Base-by-base conservation (phyloP, 2,329 filamentous ascomycete genomes). In the Monosporascus sp. region DNA sequence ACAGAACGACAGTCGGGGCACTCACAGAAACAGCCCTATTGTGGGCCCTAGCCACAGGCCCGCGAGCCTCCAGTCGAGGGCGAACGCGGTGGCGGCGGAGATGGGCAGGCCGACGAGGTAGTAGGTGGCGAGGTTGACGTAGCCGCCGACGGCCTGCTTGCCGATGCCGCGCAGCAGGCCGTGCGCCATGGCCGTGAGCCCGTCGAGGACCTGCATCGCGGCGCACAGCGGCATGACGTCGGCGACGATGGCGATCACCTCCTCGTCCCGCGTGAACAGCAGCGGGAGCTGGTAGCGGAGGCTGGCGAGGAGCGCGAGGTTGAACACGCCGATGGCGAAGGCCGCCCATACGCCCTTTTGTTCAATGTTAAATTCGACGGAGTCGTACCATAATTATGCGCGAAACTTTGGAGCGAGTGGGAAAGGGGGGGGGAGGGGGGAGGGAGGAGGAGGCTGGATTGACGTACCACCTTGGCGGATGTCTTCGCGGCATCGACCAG, bases 171-270 rank as follows among this genome's bases (percentile, higher is more conserved):
- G 82, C 28, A 97, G 78, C 40, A 97, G 78, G 28, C 92, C 93
- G 64, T 94, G 92, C 53, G 89, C 91, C 40, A 87, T 87, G 3
- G 88, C 82, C 0, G 89, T 84, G 18, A 96, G 69, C 1, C 88
- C 85, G 69, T 99, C 93, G 63, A 95, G 92, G 24, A 96, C 79
- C 68, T 97, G 92, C 78, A 97, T 95, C 1, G 90, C 80, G 0
- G 92, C 91, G 55, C 89, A 90, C 3, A 97, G 73, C 0, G 91
- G 92, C 37, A 97, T 78, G 3, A 91, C 82, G 3, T 72, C 70
- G 1, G 89, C 81, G 20, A 90, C 87, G 37, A 91, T 74, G 20
- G 72, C 74, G 55, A 89, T 81, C 50, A 93, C 89, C 46, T 86
- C 84, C 6, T 75, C 65, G 59, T 93, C 89, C 7, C 81, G 75